Percentiles rank a stretch among this genome's conserved stretches.
These are phyloP conservation scores for Citrullus colocynthis DNA, from an alignment of 306 rosid species.

Conservation along the genomic window DNA sequence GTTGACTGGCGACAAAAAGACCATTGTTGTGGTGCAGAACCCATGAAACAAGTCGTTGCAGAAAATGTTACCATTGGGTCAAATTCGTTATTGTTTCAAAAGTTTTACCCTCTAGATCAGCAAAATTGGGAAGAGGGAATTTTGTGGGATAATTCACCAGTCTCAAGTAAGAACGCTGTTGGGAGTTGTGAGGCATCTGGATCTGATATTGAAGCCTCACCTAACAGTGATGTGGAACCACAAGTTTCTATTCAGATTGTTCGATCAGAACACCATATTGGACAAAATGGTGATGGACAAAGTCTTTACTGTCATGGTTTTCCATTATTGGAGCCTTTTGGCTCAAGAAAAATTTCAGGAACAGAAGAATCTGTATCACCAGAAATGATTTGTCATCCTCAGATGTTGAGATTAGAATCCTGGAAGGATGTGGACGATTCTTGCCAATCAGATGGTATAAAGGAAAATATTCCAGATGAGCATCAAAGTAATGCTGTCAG, in stretches of 20 bases:
- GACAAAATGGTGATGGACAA: conserved; percentile 26
- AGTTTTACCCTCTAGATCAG: conserved; percentile 76
- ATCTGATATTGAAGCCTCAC: conserved; percentile 39
- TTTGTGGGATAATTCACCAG: conserved; percentile 78
- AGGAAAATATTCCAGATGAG: conserved; percentile 30
- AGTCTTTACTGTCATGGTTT: conserved; percentile 16
- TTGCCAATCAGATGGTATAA: conserved; percentile 24
- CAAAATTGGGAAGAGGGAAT: conserved; percentile 84
- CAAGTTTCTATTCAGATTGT: conserved; percentile 27
- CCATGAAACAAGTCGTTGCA: conserved; percentile 39
- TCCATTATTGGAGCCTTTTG: conserved; percentile 52
- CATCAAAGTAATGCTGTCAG: conserved; percentile 33
- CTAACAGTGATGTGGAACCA: conserved; percentile 35
- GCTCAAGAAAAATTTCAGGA: conserved; percentile 33
- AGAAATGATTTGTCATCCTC: conserved; percentile 58
- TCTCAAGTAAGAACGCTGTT: conserved; percentile 24
- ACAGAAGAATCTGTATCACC: conserved; percentile 23
- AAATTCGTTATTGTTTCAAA: conserved; percentile 21
- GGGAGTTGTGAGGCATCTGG: conserved; percentile 57
- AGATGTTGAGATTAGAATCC: conserved; percentile 67
- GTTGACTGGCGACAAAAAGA: conserved; percentile 29
- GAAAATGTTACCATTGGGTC: conserved; percentile 24
- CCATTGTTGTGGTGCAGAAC: conserved; percentile 46
- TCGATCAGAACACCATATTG: conserved; percentile 18
- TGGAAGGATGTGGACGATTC: conserved; percentile 29